Base-by-base conservation (phyloP, 139 green algal genomes). In the Chlamydomonas schloesseri region DNA sequence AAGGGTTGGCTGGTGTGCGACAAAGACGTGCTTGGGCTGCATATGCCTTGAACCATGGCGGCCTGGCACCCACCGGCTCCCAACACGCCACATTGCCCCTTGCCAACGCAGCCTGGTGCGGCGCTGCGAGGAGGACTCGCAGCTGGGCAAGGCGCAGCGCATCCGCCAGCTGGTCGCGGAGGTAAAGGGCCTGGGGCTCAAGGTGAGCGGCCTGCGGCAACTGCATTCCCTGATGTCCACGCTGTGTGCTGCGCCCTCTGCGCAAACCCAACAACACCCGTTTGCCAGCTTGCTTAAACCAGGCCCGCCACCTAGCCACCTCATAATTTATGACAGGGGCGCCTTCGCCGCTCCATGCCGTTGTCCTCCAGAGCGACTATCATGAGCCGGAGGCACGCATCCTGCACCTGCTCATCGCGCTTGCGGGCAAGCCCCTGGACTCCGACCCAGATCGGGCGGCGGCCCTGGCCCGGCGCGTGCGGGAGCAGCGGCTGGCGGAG, bases 41-140 rank as follows among this genome's bases (percentile, higher is more conserved):
- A 14, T n/a, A 68, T 31, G 15, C 18, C 24, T 68, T 2, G 21
- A 33, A 2, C 26, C 15, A 68, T 5, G 20, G 28, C 21, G n/a
- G n/a, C n/a, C n/a, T n/a, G n/a, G n/a, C n/a, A n/a, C n/a, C n/a
- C n/a, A n/a, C n/a, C n/a, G n/a, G n/a, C n/a, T n/a, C n/a, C n/a
- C n/a, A n/a, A n/a, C n/a, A n/a, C n/a, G n/a, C n/a, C n/a, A n/a
- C n/a, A n/a, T n/a, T n/a, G n/a, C n/a, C 24, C 62, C 28, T 26
- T 18, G 36, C 36, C 17, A 10, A 14, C 60, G 20, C 78, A 84
- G 78, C 46, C n/a, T 84, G 42, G 78, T 65, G 29, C 64, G 21
- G 57, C 42, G 78, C 0, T 84, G 78, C 47, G 78, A 84, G 11
- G 62, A 73, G 8, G 78, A 84, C 62, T 84, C 78, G 3, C 78